Evolutionary conservation across 805 yeast species (phyloP).

Genomic region (Ogataea methanolica): DNA sequence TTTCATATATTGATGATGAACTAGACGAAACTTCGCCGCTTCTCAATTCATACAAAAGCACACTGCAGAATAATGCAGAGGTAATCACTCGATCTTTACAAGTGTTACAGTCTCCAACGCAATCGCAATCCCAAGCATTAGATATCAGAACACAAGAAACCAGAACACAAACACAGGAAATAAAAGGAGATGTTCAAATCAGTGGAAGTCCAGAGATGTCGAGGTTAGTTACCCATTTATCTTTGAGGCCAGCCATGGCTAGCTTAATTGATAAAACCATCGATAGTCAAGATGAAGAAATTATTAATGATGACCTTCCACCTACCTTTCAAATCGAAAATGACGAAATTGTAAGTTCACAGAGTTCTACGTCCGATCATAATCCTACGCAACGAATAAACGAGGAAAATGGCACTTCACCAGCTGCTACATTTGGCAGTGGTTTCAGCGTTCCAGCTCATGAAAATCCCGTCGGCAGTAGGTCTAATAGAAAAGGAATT

Average conservation of each 20-base stretch:
- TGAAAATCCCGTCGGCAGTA: no score
- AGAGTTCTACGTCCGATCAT: conserved; percentile 3
- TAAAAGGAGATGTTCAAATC: conserved; percentile 16
- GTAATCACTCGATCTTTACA: no score
- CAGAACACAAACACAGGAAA: neutral
- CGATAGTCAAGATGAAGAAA: conserved; percentile 9
- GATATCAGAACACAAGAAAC: neutral
- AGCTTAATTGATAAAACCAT: neutral
- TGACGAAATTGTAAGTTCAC: conserved; percentile 15
- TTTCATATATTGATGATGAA: no score
- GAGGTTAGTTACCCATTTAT: neutral
- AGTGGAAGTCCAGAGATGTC: conserved; percentile 20
- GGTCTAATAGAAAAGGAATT: neutral
- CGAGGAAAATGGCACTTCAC: neutral
- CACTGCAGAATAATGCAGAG: no score
- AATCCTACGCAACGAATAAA: neutral
- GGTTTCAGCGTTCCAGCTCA: no score
- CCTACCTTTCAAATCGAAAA: neutral
- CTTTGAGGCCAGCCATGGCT: neutral
- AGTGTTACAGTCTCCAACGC: no score
- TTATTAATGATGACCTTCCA: neutral
- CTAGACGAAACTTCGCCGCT: no score
- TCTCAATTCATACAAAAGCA: no score
- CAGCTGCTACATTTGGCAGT: neutral
- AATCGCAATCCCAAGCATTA: neutral